Base-by-base conservation (phyloP, 2,329 filamentous ascomycete species). In the Hymenoscyphus repandus region DNA sequence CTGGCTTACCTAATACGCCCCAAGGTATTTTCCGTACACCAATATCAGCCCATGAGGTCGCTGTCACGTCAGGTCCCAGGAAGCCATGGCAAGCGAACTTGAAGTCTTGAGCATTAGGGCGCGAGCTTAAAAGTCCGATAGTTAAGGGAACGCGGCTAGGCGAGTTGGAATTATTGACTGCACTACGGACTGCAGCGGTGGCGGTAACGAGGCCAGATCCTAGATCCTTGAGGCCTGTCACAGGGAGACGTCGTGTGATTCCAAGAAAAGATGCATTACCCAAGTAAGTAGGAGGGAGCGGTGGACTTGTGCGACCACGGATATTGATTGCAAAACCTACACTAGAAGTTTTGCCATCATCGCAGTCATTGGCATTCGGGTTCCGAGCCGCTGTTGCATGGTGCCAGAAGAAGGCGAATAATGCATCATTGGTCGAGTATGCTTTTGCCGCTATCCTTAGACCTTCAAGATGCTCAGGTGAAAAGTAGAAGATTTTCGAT, bases 401-500 rank as follows among this genome's bases (percentile, higher is more conserved):
- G 37, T 75, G 68, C 74, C 74, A 81, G 49, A 79, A 64, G 42
- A 80, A 72, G 0, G 76, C 75, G 2, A 64, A 74, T 12, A 81
- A 62, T 2, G 71, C 68, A 57, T 82, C 78, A 49, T 82, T 77
- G 0, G 76, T 80, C 1, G 77, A 77, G 18, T 80, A 60, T 54
- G 69, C 79, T 2, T 52, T 51, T 39, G 50, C 52, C 31, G 42
- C 52, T 18, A 31, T 38, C 52, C 80, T 80, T 1, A 80, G 61
- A 0, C 56, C 47, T 2, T 55, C 45, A 1, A 79, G 66, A 0
- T 70, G 66, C 2, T 60, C 39, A 1, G 64, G 33, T 1, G 63
- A 50, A 59, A 80, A 77, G 17, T 59, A 62, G 57, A 78, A 74
- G 51, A 74, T 73, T 0, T 65, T 62, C 73, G 76, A 78, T 10